phyloP scores from a whole-genome alignment of 2,329 filamentous ascomycete genomes.

The Aschersonia sp. region DNA sequence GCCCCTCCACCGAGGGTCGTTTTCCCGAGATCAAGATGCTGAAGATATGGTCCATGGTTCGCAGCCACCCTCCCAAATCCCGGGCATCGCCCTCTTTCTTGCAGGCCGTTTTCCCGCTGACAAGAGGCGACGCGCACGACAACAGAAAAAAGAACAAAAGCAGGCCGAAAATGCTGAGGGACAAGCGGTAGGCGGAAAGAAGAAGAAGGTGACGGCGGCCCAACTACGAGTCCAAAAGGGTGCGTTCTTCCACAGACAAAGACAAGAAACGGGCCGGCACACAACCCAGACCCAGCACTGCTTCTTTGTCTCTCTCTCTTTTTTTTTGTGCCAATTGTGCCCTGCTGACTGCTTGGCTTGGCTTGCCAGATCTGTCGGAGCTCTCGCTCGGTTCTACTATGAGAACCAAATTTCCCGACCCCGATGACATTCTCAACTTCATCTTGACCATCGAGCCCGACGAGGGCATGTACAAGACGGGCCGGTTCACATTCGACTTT shows the following conservation, averaged over 20 bases:
- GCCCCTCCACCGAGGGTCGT: not conserved
- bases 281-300: not conserved
- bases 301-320: not conserved
- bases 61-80: not conserved
- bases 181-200: slow-evolving; percentile 59
- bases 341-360: too few relatives aligned
- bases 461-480: slow-evolving; percentile 78
- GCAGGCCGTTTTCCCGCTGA: not conserved
- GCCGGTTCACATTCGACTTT: slow-evolving; percentile 80
- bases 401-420: slow-evolving; percentile 67
- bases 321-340: not conserved
- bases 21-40: slow-evolving; percentile 52
- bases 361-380: slow-evolving; percentile 56
- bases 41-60: slow-evolving; percentile 98
- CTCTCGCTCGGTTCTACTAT: slow-evolving; percentile 66
- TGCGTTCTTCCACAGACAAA: slow-evolving; percentile 20
- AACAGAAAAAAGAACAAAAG: slow-evolving; percentile 89
- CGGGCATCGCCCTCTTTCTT: too few relatives aligned
- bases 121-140: not conserved
- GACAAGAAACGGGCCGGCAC: not conserved
- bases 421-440: slow-evolving; percentile 78
- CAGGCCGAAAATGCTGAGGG: slow-evolving; percentile 75
- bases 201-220: slow-evolving; percentile 97
- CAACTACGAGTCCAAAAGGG: slow-evolving; percentile 94
- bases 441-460: slow-evolving; percentile 69